These are phyloP conservation scores for Termitomyces heimii DNA, from an alignment of 768 basidiomycete genomes.

Conservation along the genomic window DNA sequence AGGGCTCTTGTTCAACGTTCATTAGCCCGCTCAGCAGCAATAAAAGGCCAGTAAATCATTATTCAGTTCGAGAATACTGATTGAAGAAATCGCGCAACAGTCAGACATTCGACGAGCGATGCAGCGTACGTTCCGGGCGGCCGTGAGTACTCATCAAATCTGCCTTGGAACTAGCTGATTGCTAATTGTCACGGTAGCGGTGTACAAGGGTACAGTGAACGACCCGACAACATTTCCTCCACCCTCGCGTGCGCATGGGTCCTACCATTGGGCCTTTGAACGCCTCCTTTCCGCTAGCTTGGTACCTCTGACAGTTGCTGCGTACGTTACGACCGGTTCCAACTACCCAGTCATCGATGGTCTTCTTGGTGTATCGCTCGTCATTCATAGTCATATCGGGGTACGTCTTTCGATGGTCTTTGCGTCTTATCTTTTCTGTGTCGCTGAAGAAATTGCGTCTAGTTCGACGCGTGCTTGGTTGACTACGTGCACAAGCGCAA, in stretches of 20 bases:
- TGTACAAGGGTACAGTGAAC: constrained; percentile 90
- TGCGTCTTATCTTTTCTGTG: not conserved
- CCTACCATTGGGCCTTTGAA: constrained; percentile 92
- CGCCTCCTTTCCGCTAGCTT: constrained; percentile 83
- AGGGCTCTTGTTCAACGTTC: constrained; percentile 38
- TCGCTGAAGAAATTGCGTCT: constrained; percentile 28
- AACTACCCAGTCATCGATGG: constrained; percentile 87
- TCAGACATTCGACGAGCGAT: constrained; percentile 31
- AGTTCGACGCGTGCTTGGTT: constrained; percentile 74
- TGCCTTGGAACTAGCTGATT: not conserved
- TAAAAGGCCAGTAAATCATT: constrained; percentile 31
- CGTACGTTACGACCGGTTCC: constrained; percentile 72
- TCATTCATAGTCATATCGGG: constrained; percentile 95
- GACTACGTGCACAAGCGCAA: constrained; percentile 95
- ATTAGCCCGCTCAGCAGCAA: constrained; percentile 27
- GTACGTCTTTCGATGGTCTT: constrained; percentile 37
- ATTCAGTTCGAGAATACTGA: not conserved
- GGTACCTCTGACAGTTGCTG: constrained; percentile 83
- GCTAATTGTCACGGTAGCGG: constrained; percentile 38
- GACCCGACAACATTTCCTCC: constrained; percentile 89
- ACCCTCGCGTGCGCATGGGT: constrained; percentile 77
- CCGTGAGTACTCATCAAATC: constrained; percentile 38
- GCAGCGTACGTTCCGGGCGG: constrained; percentile 60
- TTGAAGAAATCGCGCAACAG: constrained; percentile 21
- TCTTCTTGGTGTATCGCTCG: constrained; percentile 76